phyloP scores from a whole-genome alignment of 2,329 filamentous ascomycete genomes.

The Trichoderma sp. region DNA sequence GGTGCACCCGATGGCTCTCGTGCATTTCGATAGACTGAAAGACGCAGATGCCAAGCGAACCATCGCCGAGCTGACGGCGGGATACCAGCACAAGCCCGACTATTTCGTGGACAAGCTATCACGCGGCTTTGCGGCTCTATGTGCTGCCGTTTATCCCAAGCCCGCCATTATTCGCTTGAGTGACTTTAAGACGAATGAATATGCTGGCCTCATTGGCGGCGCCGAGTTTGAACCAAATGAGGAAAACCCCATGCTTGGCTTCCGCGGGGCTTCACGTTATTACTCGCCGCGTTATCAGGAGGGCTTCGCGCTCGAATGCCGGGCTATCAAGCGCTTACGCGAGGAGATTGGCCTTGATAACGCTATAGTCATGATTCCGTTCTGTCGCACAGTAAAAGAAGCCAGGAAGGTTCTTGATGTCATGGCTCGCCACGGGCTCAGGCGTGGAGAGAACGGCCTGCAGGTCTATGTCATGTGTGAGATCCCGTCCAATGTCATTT shows the following conservation, averaged over 20 bases:
- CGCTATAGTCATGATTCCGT: constrained; percentile 38
- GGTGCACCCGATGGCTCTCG: constrained; percentile 37
- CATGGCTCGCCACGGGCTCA: constrained; percentile 39
- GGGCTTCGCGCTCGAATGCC: constrained; percentile 39
- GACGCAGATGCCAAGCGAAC: constrained; percentile 27
- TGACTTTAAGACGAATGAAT: constrained; percentile 42
- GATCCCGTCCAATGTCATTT: constrained; percentile 40
- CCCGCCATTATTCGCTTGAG: constrained; percentile 39
- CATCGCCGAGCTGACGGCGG: constrained; percentile 30
- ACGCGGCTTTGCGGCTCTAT: constrained; percentile 36
- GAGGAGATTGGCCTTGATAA: constrained; percentile 38
- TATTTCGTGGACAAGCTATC: constrained; percentile 39
- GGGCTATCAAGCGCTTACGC: constrained; percentile 36
- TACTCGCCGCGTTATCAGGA: constrained; percentile 39
- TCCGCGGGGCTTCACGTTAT: constrained; percentile 41
- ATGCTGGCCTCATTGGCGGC: constrained; percentile 38
- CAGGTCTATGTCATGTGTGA: constrained; percentile 42
- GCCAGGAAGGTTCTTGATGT: constrained; percentile 34
- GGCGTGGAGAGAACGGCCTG: constrained; percentile 34
- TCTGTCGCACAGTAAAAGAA: constrained; percentile 37
- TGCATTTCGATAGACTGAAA: constrained; percentile 33
- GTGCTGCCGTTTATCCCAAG: constrained; percentile 37
- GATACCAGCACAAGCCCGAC: constrained; percentile 35
- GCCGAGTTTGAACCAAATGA: constrained; percentile 38
- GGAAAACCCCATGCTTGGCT: constrained; percentile 42